Evolutionary conservation across 2,329 filamentous ascomycete genomes (phyloP).

Genomic region (Colletotrichum kahawae): DNA sequence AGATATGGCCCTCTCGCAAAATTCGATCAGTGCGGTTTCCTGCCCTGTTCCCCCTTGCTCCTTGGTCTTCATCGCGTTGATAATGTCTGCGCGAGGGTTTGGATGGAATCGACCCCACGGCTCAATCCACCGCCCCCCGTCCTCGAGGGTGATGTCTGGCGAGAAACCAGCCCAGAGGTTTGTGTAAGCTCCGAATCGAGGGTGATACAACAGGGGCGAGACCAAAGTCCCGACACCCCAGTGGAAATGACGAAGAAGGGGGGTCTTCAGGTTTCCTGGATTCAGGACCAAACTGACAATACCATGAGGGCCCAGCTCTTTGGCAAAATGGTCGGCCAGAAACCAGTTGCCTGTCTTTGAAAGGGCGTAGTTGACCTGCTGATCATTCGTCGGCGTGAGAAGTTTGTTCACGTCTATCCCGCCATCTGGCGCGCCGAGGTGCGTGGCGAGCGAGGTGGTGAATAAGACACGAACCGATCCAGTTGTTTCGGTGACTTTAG

Average conservation of each 20-base stretch:
- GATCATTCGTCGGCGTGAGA: background rate
- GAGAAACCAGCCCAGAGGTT: conserved; percentile 51
- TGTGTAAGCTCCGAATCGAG: conserved; percentile 49
- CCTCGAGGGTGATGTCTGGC: conserved; percentile 42
- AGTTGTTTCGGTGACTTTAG: background rate
- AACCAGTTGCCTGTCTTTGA: conserved; percentile 35
- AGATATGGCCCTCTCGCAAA: background rate
- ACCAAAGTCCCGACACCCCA: conserved; percentile 22
- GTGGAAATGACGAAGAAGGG: conserved; percentile 35
- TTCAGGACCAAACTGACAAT: conserved; percentile 33
- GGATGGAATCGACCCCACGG: conserved; percentile 18
- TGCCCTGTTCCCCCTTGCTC: conserved; percentile 32
- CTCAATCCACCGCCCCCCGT: conserved; percentile 33
- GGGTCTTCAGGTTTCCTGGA: conserved; percentile 42
- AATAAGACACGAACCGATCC: conserved; percentile 37
- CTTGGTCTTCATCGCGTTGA: conserved; percentile 28
- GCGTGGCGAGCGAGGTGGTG: conserved; percentile 30
- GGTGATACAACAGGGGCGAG: conserved; percentile 28
- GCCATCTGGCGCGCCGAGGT: conserved; percentile 27
- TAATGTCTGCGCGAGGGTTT: conserved; percentile 28
- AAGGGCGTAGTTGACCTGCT: conserved; percentile 31
- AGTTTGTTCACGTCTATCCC: conserved; percentile 30
- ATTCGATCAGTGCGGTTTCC: conserved; percentile 20
- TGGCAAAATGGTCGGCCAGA: conserved; percentile 33
- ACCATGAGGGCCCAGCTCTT: conserved; percentile 24